Percentiles rank a stretch among this genome's conserved stretches.
phyloP scores from a whole-genome alignment of 768 basidiomycete genomes.

The Coprinopsis strossmayeri region DNA sequence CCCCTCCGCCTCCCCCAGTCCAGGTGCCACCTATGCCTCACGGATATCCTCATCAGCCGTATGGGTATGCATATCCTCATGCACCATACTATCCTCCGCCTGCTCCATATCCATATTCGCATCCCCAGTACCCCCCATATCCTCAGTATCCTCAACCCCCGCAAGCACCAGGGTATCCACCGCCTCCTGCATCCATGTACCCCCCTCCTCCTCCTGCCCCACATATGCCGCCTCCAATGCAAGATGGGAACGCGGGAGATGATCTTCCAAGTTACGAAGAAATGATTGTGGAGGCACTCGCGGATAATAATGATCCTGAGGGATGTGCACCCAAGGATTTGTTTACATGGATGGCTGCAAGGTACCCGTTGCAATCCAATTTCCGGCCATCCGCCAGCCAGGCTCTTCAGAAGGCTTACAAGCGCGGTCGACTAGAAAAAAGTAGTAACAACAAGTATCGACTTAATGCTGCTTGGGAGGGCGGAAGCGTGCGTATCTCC shows the following conservation, averaged over 20 bases:
- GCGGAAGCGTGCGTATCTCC: conserved; percentile 57
- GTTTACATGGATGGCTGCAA: conserved; percentile 77
- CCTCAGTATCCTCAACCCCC: conserved; percentile 8
- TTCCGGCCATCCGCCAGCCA: conserved; percentile 88
- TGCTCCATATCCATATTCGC: conserved; percentile 38
- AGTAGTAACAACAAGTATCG: conserved; percentile 67
- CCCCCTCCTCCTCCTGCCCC: conserved; percentile 19
- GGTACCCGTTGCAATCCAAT: conserved; percentile 82
- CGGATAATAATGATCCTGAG: conserved; percentile 59
- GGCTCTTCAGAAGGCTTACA: conserved; percentile 81
- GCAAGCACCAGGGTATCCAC: conserved; percentile 19
- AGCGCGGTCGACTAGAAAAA: conserved; percentile 76
- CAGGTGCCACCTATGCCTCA: conserved; percentile 17
- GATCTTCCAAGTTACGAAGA: conserved; percentile 86
- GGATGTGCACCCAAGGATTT: conserved; percentile 79
- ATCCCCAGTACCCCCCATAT: conserved; percentile 35
- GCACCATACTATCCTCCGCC: conserved; percentile 34
- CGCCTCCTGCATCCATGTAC: conserved; percentile 23
- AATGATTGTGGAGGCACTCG: conserved; percentile 81
- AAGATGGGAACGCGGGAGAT: conserved; percentile 26
- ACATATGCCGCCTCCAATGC: conserved; percentile 22
- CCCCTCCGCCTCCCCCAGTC: not conserved
- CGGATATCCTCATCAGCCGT: conserved; percentile 49
- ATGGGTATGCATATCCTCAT: conserved; percentile 46
- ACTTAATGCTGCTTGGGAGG: conserved; percentile 73